A percentile compares a stretch with the other conserved stretches of the same genome.
Evolutionary conservation across 2,329 filamentous ascomycete species (phyloP).

Genomic region (Microdochium paspali): DNA sequence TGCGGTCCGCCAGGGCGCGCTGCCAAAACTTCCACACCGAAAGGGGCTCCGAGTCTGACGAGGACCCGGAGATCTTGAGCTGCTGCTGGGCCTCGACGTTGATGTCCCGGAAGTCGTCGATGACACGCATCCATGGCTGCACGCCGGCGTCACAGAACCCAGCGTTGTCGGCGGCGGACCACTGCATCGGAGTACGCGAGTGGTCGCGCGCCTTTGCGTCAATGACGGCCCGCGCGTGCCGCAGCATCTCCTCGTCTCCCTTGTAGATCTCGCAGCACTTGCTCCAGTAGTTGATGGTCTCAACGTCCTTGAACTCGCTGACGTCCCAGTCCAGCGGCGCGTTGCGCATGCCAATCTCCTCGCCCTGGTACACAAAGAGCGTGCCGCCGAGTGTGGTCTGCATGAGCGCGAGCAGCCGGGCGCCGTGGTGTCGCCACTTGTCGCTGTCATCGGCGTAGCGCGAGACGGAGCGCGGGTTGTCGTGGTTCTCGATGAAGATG

Average conservation of each 20-base stretch:
- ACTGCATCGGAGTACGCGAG: slow-evolving; percentile 59
- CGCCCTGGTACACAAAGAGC: slow-evolving; percentile 57
- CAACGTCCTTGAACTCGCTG: slow-evolving; percentile 46
- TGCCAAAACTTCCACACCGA: slow-evolving; percentile 55
- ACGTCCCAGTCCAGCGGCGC: slow-evolving; percentile 49
- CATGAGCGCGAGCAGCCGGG: slow-evolving; percentile 50
- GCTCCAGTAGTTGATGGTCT: slow-evolving; percentile 37
- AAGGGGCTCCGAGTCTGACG: slow-evolving; percentile 22
- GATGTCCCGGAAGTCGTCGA: slow-evolving; percentile 41
- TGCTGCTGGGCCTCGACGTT: slow-evolving; percentile 53
- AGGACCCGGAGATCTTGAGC: slow-evolving; percentile 2
- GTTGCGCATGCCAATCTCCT: slow-evolving; percentile 57
- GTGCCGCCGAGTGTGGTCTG: slow-evolving; percentile 46
- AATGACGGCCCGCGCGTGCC: slow-evolving; percentile 39
- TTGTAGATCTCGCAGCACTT: slow-evolving; percentile 25
- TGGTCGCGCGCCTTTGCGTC: slow-evolving; percentile 56
- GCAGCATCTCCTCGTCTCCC: slow-evolving; percentile 26
- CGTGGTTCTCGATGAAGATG: slow-evolving; percentile 57
- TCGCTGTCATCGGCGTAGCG: slow-evolving; percentile 42
- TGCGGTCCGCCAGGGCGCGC: slow-evolving; percentile 41
- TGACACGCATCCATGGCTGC: slow-evolving; percentile 51
- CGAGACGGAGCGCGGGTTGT: slow-evolving; percentile 49
- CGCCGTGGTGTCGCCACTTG: slow-evolving; percentile 34
- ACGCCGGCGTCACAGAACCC: slow-evolving; percentile 48
- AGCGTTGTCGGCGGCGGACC: slow-evolving; percentile 44